phyloP scores from a whole-genome alignment of 306 rosid species.

The Glycine soja region DNA sequence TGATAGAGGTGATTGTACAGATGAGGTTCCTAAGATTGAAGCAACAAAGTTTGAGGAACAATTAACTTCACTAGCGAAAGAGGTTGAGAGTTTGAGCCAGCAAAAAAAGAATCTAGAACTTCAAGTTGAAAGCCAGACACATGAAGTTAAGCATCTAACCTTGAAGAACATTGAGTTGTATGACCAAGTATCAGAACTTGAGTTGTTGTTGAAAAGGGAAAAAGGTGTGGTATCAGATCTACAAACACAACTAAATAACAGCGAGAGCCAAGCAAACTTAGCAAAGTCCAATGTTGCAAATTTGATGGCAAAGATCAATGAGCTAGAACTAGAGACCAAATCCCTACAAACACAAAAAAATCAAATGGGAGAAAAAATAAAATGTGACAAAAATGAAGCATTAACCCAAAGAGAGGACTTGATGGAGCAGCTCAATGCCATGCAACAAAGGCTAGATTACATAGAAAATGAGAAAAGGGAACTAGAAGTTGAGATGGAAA shows the following conservation, averaged over 20 bases:
- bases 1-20: not conserved
- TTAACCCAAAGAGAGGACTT: conserved; percentile 42
- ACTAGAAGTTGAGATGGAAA: conserved; percentile 52
- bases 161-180: conserved; percentile 46
- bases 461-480: conserved; percentile 47
- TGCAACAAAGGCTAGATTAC: conserved; percentile 56
- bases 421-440: conserved; percentile 44
- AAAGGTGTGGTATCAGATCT: conserved; percentile 42
- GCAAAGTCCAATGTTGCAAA: conserved; percentile 38
- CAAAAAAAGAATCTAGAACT: conserved; percentile 52
- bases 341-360: conserved; percentile 43
- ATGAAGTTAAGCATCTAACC: conserved; percentile 49
- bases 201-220: conserved; percentile 51
- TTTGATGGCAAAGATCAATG: conserved; percentile 43
- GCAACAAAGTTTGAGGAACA: conserved; percentile 48
- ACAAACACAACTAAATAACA: conserved; percentile 42
- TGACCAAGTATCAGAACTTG: conserved; percentile 48
- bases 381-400: conserved; percentile 37
- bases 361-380: conserved; percentile 55
- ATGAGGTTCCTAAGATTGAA: conserved; percentile 19
- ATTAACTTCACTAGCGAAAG: conserved; percentile 46
- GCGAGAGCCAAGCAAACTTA: conserved; percentile 19
- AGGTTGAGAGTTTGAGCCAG: conserved; percentile 45
- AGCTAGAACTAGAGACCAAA: conserved; percentile 44
- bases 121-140: conserved; percentile 46